Base-by-base conservation (phyloP, 345 rosid species). In the Hibiscus tridactylites region DNA sequence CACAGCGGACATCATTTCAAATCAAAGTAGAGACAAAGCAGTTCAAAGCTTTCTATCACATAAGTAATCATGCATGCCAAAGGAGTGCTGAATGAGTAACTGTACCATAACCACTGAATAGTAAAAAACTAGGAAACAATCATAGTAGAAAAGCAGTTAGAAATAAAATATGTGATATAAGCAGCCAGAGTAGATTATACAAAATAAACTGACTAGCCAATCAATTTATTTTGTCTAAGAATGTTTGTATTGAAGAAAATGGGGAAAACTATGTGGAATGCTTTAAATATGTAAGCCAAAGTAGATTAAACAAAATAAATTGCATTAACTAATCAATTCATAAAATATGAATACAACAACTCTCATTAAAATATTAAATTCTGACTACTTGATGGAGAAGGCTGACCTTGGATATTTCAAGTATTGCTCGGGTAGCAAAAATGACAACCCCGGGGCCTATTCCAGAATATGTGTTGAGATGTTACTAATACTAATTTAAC, bases 391-490 rank as follows among this genome's bases (percentile, higher is more conserved):
- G 15, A 26, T 24, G 17, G 29, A 78, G 75, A 64, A 42, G 74
- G 77, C 82, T 79, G 65, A 88, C 97, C 96, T 91, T 9, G 98
- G 98, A 79, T 88, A 94, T 73, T 87, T 87, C 84, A 79, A 62
- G 86, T 87, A 94, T 60, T 90, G 96, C 78, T 81, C 71, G 28
- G 98, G 98, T 81, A 94, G 80, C 86, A 94, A 76, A 87, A 94
- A 94, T 24, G 97, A 91, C 77, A 94, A 81, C 57, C 96, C 98
- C 60, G 98, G 96, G 66, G 98, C 98, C 97, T 94, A 88, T 77
- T 78, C 61, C 74, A 82, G 57, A 61, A 65, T 68, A 66, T 9
- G 61, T 66, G 65, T 71, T 78, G 31, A 66, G 65, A 57, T 26
- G 74, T 73, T 19, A 39, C 19, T 37, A 65, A 73, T 46, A 15